A percentile compares a stretch with the other conserved stretches of the same genome.
phyloP scores from a whole-genome alignment of 148 eudicot species.

The Euryodendron excelsum region DNA sequence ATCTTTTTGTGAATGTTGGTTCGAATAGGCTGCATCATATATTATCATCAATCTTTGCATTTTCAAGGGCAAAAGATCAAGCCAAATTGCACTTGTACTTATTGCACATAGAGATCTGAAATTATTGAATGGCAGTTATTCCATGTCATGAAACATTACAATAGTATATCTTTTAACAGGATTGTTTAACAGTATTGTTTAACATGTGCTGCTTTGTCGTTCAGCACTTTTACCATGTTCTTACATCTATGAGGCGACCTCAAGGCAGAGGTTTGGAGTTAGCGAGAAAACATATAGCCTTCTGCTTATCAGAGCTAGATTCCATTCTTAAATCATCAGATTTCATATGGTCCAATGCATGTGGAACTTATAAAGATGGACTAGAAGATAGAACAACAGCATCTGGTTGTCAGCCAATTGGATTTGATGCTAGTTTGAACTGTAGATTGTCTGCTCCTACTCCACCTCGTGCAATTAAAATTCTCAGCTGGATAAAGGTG shows the following conservation, averaged over 20 bases:
- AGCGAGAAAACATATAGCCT: conserved; percentile 82
- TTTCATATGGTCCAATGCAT: conserved; percentile 52
- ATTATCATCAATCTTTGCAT: background rate
- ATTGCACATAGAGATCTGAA: conserved; percentile 1
- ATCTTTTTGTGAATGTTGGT: background rate
- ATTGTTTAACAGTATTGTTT: conserved; percentile 9
- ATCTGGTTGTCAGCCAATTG: conserved; percentile 83
- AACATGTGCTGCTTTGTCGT: conserved; percentile 16
- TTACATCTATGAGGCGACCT: conserved; percentile 71
- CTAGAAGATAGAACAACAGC: conserved; percentile 63
- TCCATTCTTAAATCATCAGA: conserved; percentile 58
- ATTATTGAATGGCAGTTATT: background rate
- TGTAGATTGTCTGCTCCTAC: conserved; percentile 87
- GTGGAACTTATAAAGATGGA: conserved; percentile 37
- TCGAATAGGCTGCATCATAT: background rate
- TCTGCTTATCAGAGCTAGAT: conserved; percentile 77
- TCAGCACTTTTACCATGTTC: conserved; percentile 87
- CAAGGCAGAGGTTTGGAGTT: conserved; percentile 94
- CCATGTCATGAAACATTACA: background rate
- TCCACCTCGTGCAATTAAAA: conserved; percentile 91
- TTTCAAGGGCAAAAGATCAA: background rate
- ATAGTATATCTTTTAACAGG: background rate
- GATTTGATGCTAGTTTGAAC: conserved; percentile 89
- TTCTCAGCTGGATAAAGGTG: conserved; percentile 88
- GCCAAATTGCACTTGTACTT: background rate